Percentiles rank a stretch among this genome's conserved stretches.
These are phyloP conservation scores for Viola odorata DNA, from an alignment of 345 rosid species.

Conservation along the genomic window DNA sequence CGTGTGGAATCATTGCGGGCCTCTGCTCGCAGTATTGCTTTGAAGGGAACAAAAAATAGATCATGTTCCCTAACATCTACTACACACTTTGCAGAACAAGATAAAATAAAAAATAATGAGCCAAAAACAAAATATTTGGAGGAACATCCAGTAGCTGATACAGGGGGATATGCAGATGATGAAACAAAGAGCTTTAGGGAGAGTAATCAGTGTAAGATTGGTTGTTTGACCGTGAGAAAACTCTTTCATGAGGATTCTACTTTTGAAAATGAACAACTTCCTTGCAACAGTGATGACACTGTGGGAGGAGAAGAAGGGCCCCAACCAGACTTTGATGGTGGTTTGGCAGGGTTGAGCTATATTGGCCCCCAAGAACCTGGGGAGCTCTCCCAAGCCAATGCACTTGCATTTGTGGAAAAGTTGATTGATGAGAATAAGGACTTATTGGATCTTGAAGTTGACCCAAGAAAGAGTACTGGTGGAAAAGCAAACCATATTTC, in stretches of 20 bases:
- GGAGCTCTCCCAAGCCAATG: slow-evolving; percentile 64
- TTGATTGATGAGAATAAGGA: slow-evolving; percentile 47
- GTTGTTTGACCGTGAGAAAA: slow-evolving; percentile 46
- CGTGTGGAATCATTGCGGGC: slow-evolving; percentile 69
- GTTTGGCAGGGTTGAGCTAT: slow-evolving; percentile 60
- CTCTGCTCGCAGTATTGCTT: slow-evolving; percentile 38
- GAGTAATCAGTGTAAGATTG: slow-evolving; percentile 25
- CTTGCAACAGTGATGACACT: slow-evolving; percentile 12
- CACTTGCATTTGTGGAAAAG: slow-evolving; percentile 66
- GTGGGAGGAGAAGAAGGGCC: slow-evolving; percentile 23
- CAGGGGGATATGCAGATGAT: slow-evolving; percentile 14
- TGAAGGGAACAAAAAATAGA: slow-evolving; percentile 17
- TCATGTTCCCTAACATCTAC: slow-evolving; percentile 23
- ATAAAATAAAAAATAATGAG: slow-evolving; percentile 15
- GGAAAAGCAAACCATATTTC: slow-evolving; percentile 32
- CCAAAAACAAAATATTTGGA: slow-evolving; percentile 23
- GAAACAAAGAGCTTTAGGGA: slow-evolving; percentile 22
- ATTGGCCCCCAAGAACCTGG: slow-evolving; percentile 85
- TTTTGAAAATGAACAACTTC: slow-evolving; percentile 21
- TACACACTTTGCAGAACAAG: slow-evolving; percentile 35
- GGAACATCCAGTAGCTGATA: slow-evolving; percentile 25
- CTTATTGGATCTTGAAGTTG: slow-evolving; percentile 40
- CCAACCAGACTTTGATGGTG: slow-evolving; percentile 28
- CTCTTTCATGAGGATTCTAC: slow-evolving; percentile 44
- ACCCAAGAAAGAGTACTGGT: slow-evolving; percentile 32